phyloP scores from a whole-genome alignment of 139 green algal species.

The Coccomyxa sp. region DNA sequence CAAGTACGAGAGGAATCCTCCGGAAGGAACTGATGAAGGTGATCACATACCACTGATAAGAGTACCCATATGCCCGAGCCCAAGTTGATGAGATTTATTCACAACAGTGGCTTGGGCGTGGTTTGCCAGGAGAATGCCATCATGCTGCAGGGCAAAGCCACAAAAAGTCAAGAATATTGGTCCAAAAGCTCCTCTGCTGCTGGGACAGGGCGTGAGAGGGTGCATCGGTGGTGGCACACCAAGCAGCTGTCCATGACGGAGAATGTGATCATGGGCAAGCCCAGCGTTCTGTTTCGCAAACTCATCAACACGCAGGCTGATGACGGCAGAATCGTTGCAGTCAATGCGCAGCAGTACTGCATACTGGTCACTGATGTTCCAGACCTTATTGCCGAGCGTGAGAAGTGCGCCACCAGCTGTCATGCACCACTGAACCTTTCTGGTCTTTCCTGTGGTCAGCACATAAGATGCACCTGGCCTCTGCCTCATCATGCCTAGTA shows the following conservation, averaged over 20 bases:
- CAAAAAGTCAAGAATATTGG: too few relatives aligned
- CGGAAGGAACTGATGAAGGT: neutral
- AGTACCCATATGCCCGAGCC: too few relatives aligned
- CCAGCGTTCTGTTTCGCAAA: slow-evolving; percentile 56
- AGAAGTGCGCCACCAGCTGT: neutral
- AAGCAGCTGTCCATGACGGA: slow-evolving; percentile 5
- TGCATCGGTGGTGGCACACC: slow-evolving; percentile 20
- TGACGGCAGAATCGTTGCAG: slow-evolving; percentile 28
- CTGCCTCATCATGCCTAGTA: too few relatives aligned
- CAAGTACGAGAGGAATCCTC: slow-evolving; percentile 11
- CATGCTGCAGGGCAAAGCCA: too few relatives aligned
- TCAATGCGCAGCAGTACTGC: slow-evolving; percentile 64
- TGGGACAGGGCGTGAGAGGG: neutral
- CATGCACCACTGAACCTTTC: neutral
- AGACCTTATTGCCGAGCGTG: slow-evolving; percentile 10
- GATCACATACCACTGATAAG: neutral
- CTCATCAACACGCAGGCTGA: slow-evolving; percentile 46
- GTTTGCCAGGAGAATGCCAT: too few relatives aligned
- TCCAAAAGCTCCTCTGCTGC: too few relatives aligned
- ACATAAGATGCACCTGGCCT: too few relatives aligned
- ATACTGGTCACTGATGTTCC: slow-evolving; percentile 56
- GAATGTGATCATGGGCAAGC: slow-evolving; percentile 25
- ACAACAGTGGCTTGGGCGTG: too few relatives aligned
- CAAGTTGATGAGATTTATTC: too few relatives aligned
- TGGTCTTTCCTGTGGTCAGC: too few relatives aligned